Evolutionary conservation across 257 asterid species (phyloP).

Genomic region (Handroanthus guayacan): DNA sequence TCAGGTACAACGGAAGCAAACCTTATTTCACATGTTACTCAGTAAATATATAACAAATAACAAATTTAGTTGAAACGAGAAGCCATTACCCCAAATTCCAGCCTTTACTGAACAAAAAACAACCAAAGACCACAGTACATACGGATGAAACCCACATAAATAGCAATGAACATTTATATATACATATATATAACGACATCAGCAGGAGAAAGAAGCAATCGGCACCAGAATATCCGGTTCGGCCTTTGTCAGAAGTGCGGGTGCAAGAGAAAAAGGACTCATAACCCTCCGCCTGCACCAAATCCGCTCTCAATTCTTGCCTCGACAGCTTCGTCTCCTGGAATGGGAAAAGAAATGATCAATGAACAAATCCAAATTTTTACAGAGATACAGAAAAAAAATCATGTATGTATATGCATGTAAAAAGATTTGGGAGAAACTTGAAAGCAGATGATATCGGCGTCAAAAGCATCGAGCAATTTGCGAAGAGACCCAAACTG

Average conservation of each 20-base stretch:
- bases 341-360: conserved; percentile 3
- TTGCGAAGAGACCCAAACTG: conserved; percentile 87
- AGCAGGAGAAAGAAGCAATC: not conserved
- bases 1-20: not conserved
- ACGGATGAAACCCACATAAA: not conserved
- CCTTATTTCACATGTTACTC: not conserved
- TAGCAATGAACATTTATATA: no score
- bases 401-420: not conserved
- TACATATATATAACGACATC: not conserved
- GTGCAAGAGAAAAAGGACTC: conserved; percentile 97
- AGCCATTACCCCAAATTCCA: conserved; percentile 8
- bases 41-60: not conserved
- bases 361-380: not conserved
- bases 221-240: conserved; percentile 87
- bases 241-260: conserved; percentile 78
- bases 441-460: conserved; percentile 90
- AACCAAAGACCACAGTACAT: not conserved
- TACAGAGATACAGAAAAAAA: not conserved
- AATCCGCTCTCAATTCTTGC: conserved; percentile 74
- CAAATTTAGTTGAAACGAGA: not conserved
- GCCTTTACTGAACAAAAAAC: not conserved
- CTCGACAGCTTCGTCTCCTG: conserved; percentile 90
- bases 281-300: conserved; percentile 91
- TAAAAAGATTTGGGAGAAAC: conserved; percentile 31
- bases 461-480: conserved; percentile 80